phyloP scores from a whole-genome alignment of 1,284 basidiomycete species.

The Xerocomus minutiporus region DNA sequence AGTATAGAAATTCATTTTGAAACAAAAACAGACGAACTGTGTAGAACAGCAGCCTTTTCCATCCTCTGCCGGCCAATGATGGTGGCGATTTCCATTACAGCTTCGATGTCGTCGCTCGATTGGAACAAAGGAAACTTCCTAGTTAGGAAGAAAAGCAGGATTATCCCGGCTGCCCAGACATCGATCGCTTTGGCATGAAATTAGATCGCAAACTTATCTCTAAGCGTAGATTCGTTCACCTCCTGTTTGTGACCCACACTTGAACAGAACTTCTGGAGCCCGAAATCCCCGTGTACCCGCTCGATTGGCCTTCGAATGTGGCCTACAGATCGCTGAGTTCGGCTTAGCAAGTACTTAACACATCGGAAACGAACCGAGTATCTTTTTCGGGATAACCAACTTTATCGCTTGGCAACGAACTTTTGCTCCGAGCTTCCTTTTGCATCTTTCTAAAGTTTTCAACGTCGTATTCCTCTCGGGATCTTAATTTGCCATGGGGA shows the following conservation, averaged over 20 bases:
- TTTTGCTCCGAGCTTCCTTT: constrained; percentile 61
- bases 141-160: constrained; percentile 88
- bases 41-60: constrained; percentile 83
- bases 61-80: constrained; percentile 83
- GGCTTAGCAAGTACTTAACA: constrained; percentile 1
- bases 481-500: constrained; percentile 62
- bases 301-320: constrained; percentile 89
- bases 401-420: constrained; percentile 52
- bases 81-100: constrained; percentile 89
- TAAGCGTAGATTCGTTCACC: constrained; percentile 46
- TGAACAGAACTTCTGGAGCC: constrained; percentile 93
- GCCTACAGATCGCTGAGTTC: constrained; percentile 43
- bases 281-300: constrained; percentile 97
- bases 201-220: constrained; percentile 8
- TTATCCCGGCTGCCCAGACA: constrained; percentile 93
- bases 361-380: constrained; percentile 41
- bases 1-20: constrained; percentile 12
- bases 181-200: constrained; percentile 70
- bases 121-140: constrained; percentile 95
- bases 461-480: constrained; percentile 39
- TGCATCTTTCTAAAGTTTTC: constrained; percentile 48
- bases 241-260: constrained; percentile 91
- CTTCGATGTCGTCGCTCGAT: constrained; percentile 92
- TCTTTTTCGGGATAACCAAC: constrained; percentile 75
- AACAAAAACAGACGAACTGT: constrained; percentile 59